A percentile compares a stretch with the other conserved stretches of the same genome.
These are phyloP conservation scores for Acanthamoeba polyphaga DNA, from an alignment of 208 protist genomes.

Conservation along the genomic window DNA sequence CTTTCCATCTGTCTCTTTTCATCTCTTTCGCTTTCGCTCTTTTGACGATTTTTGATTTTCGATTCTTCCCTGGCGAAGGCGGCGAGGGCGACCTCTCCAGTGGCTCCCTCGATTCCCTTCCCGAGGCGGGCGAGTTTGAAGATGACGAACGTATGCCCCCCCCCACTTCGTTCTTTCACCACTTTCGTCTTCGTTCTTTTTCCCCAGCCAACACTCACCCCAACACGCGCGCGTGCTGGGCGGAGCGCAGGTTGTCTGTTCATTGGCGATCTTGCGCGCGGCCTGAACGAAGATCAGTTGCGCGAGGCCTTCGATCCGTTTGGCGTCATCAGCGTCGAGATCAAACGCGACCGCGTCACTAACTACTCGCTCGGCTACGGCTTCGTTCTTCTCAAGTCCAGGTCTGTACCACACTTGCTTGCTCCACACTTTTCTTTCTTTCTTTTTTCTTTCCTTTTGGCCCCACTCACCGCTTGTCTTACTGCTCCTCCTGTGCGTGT, in stretches of 20 bases:
- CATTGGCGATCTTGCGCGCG: conserved; percentile 38
- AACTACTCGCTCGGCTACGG: conserved; percentile 9
- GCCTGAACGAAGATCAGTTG: conserved; percentile 7
- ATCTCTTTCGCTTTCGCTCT: conserved; percentile 16
- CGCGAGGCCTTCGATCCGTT: conserved; percentile 10
- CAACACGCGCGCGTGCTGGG: not conserved
- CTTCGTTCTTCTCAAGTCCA: not conserved
- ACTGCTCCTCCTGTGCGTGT: no score
- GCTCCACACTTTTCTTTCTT: not conserved
- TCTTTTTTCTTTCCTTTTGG: not conserved
- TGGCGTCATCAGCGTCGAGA: conserved; percentile 45
- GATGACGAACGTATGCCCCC: not conserved
- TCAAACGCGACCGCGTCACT: conserved; percentile 24
- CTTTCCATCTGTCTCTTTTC: not conserved
- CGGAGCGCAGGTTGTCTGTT: not conserved
- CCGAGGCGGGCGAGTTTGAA: not conserved
- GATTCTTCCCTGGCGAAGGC: not conserved
- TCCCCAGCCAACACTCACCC: no score
- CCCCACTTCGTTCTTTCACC: not conserved
- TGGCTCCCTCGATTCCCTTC: not conserved
- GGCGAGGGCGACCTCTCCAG: not conserved
- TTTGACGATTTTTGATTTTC: not conserved
- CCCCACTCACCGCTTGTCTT: no score
- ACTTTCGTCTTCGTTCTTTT: not conserved
- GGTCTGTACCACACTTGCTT: not conserved